A percentile compares a stretch with the other conserved stretches of the same genome.
phyloP scores from a whole-genome alignment of 2,329 filamentous ascomycete species.

The Blumeria graminis region DNA sequence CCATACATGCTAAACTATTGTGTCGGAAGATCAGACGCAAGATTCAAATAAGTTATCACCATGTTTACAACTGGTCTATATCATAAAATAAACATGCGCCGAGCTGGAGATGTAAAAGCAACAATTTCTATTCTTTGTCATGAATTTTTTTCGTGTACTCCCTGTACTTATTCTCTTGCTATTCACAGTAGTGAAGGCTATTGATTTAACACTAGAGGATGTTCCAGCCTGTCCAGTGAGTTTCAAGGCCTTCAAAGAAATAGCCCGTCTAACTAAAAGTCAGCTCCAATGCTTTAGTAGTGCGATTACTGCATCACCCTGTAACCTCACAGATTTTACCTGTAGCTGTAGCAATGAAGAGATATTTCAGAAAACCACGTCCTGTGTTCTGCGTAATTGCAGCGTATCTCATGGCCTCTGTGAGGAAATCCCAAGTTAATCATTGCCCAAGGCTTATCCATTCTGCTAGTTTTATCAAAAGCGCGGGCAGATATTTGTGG shows the following conservation, averaged over 20 bases:
- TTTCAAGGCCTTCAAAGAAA: neutral
- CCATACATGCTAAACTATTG: too few relatives aligned
- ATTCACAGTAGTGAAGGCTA: neutral
- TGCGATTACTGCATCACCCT: neutral
- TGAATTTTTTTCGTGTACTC: neutral
- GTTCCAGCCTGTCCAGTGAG: neutral
- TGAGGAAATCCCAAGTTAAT: neutral
- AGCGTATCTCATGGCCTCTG: neutral
- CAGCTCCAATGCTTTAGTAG: neutral
- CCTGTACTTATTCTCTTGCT: neutral
- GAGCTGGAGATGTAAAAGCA: neutral
- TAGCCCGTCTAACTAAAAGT: neutral
- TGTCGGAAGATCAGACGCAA: too few relatives aligned
- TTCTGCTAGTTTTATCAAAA: neutral
- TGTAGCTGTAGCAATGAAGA: neutral
- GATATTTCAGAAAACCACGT: neutral
- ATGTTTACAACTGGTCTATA: too few relatives aligned
- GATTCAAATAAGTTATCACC: too few relatives aligned
- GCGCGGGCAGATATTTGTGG: neutral
- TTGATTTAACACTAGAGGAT: neutral
- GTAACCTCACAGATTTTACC: neutral
- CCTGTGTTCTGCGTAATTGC: neutral
- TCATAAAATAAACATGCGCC: too few relatives aligned
- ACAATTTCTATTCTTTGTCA: neutral
- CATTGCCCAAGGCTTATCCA: neutral